A percentile compares a stretch with the other conserved stretches of the same genome.
Conservation (phyloP, 2,329 filamentous ascomycete genomes). For the Pyrenochaeta sp. region DNA sequence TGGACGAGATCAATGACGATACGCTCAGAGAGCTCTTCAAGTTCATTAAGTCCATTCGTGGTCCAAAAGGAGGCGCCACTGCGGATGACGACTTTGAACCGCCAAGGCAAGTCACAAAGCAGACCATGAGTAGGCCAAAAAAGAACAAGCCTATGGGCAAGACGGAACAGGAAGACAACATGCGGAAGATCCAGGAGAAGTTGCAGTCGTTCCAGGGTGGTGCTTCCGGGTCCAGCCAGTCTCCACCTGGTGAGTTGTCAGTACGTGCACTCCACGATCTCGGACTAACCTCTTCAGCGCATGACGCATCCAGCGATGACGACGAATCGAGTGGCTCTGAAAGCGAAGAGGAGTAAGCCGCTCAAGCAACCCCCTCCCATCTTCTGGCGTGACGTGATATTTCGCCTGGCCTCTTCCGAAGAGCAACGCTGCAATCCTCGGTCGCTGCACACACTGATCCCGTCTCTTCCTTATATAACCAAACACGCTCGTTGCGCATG, state of each 20-base stretch:
- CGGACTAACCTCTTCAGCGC: slow-evolving; percentile 37
- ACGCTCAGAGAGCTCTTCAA: slow-evolving; percentile 64
- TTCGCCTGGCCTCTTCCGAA: background rate
- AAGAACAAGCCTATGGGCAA: slow-evolving; percentile 83
- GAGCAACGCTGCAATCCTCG: slow-evolving; percentile 1
- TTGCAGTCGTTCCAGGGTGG: slow-evolving; percentile 53
- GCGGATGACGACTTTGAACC: slow-evolving; percentile 61
- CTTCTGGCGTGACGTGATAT: slow-evolving; percentile 22
- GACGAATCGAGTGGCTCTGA: slow-evolving; percentile 61
- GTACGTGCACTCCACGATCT: slow-evolving; percentile 13
- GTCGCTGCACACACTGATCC: slow-evolving; percentile 11
- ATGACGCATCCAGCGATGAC: slow-evolving; percentile 60
- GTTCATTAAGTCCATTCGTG: slow-evolving; percentile 58
- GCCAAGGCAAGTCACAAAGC: slow-evolving; percentile 46
- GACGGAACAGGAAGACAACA: slow-evolving; percentile 73
- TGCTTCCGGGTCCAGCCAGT: slow-evolving; percentile 57
- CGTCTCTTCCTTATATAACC: slow-evolving; percentile 15
- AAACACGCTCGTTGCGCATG: slow-evolving; percentile 12
- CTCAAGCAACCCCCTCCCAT: slow-evolving; percentile 3
- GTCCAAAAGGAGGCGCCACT: slow-evolving; percentile 45
- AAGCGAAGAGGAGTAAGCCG: slow-evolving; percentile 54
- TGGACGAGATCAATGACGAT: slow-evolving; percentile 65
- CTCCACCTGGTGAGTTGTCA: slow-evolving; percentile 49
- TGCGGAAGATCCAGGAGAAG: slow-evolving; percentile 69
- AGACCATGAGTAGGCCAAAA: slow-evolving; percentile 64